phyloP scores from a whole-genome alignment of 352 stramenopile genomes.

The Phytophthora citricola region DNA sequence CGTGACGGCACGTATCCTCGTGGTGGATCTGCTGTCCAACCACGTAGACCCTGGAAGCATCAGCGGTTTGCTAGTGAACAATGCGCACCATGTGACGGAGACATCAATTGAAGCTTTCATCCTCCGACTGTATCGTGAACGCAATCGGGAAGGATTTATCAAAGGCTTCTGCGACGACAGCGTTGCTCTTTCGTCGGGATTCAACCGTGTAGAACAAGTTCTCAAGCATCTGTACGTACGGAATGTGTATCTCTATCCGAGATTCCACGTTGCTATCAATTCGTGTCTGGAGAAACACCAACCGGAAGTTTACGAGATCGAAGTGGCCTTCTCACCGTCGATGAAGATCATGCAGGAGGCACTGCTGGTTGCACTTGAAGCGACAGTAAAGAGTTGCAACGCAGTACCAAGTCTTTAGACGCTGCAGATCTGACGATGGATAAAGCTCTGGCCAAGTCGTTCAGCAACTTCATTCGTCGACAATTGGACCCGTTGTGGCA shows the following conservation, averaged over 20 bases:
- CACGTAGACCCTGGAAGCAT: constrained; percentile 84
- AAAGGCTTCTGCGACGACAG: constrained; percentile 97
- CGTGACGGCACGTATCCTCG: constrained; percentile 97
- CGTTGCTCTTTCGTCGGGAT: constrained; percentile 90
- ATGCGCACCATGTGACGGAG: constrained; percentile 94
- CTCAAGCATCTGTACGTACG: constrained; percentile 95
- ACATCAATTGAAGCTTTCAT: constrained; percentile 98
- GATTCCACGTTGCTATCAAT: constrained; percentile 94
- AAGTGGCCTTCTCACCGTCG: constrained; percentile 89
- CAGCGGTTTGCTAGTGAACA: constrained; percentile 93
- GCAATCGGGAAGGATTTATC: constrained; percentile 93
- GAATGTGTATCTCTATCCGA: constrained; percentile 94
- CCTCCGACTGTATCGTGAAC: constrained; percentile 93
- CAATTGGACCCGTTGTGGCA: constrained; percentile 99
- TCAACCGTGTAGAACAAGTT: constrained; percentile 96
- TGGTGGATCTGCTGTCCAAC: constrained; percentile 96
- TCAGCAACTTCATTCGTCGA: constrained; percentile 64
- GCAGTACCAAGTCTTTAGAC: constrained; percentile 84
- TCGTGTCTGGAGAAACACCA: constrained; percentile 86
- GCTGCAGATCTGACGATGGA: constrained; percentile 92
- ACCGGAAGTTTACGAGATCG: constrained; percentile 94
- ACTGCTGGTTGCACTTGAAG: constrained; percentile 93
- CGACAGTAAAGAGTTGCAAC: constrained; percentile 94
- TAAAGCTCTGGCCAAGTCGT: constrained; percentile 91
- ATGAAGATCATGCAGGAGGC: constrained; percentile 96